Evolutionary conservation across 352 stramenopile genomes (phyloP), one percentile per base, ranked within the genome.

Genomic region (Blastocystis sp.): DNA sequence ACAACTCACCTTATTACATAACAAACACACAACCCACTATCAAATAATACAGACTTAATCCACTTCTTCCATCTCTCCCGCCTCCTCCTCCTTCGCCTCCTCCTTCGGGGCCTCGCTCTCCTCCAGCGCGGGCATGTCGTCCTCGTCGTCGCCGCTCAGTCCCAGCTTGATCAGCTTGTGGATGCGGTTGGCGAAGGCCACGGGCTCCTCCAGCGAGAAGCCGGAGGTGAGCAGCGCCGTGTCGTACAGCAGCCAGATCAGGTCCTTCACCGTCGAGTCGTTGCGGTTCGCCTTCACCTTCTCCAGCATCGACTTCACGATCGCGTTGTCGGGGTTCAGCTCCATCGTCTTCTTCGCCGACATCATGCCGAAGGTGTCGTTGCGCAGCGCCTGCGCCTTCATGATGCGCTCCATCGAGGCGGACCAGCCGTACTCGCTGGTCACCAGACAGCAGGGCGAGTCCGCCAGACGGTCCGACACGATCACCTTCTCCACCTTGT

Each of bases 401-500:
- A 99, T 99, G 92, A 99, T 99, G 28, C 28, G 28, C 28, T 34
- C 28, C 28, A 34, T 34, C 28, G 28, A 34, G 28, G 28, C 28
- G 28, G 95, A 98, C 97, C 97, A 99, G 90, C 97, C 97, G 92
- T 98, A 99, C 92, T 99, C 97, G 80, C 97, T 96, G 34, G 97
- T 99, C 42, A 99, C 97, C 42, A 99, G 94, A 70, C 97, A 95
- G 90, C 96, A 99, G 57, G 97, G 97, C 69, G 95, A 98, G 90
- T 99, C 95, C 2, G 97, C 96, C 59, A 99, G 96, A 92, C 97
- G 95, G 93, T 98, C 97, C 64, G 96, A 99, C 74, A 99, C 96
- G 90, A 98, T 93, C 38, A 99, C 97, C 95, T 99, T 99, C 92
- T 99, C 97, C 60, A 99, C 96, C 95, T 99, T 99, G 93, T 99